Evolutionary conservation across 1,284 basidiomycete species (phyloP), one percentile per base, ranked within the genome.

Genomic region (Pyrrhoderma noxium): DNA sequence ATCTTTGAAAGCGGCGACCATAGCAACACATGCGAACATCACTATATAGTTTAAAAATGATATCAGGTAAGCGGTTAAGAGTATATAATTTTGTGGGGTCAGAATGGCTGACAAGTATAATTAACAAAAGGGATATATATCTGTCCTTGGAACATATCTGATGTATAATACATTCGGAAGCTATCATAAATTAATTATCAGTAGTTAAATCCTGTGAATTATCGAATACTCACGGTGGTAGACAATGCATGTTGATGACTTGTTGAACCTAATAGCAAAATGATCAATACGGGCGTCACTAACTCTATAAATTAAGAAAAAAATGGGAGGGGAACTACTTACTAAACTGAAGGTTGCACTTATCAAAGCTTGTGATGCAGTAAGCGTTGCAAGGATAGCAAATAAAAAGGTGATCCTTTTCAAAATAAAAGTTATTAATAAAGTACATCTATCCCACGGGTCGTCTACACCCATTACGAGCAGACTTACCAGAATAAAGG

Each of bases 361-460:
- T 57, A 85, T 84, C 73, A 85, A 73, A 5, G 82, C 79, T 67
- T 82, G 79, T 1, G 79, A 80, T 2, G 78, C 78, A 27, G 78
- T 74, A 38, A 83, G 76, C 13, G 81, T 82, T 0, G 82, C 81
- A 2, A 83, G 65, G 41, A 85, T 72, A 2, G 78, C 81, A 55
- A 82, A 74, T 18, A 78, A 64, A 58, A 77, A 86, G 8, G 79
- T 65, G 49, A 84, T 70, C 80, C 77, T 80, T 56, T 36, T 31
- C 11, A 5, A 31, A 31, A 11, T 31, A 5, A 53, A 35, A 11
- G 13, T 19, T n/a, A n/a, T n/a, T n/a, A n/a, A n/a, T n/a, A n/a
- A 40, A 40, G 38, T n/a, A 40, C n/a, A n/a, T n/a, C n/a, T n/a
- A n/a, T n/a, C n/a, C n/a, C n/a, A n/a, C n/a, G n/a, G n/a, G n/a